Conservation (phyloP, 352 stramenopile species). For the Elongisporangium anandrum region DNA sequence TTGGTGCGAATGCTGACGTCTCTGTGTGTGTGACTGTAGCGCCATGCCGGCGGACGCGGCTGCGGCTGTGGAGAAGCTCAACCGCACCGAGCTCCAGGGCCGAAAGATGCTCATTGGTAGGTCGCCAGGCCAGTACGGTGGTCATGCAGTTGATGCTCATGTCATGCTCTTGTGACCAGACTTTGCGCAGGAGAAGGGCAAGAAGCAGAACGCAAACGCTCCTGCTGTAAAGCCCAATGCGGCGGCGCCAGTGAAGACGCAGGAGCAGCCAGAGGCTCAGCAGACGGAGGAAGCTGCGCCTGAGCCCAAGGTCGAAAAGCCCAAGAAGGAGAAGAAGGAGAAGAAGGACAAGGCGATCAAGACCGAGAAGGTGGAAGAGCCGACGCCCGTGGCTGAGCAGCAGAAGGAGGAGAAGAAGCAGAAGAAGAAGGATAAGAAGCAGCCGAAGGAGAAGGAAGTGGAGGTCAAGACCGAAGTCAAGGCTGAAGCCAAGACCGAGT, state of each 20-base stretch:
- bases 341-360: slow-evolving; percentile 13
- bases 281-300: slow-evolving; percentile 11
- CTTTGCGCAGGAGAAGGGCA: slow-evolving; percentile 68
- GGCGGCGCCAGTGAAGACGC: slow-evolving; percentile 2
- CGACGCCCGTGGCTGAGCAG: slow-evolving; percentile 8
- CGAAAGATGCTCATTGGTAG: slow-evolving; percentile 79
- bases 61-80: slow-evolving; percentile 67
- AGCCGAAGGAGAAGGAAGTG: slow-evolving; percentile 6
- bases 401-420: slow-evolving; percentile 24
- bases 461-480: slow-evolving; percentile 3
- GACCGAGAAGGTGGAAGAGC: slow-evolving; percentile 4
- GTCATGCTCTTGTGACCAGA: slow-evolving; percentile 24
- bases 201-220: slow-evolving; percentile 10
- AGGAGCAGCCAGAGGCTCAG: slow-evolving; percentile 11
- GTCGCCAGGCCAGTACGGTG: too few species aligned
- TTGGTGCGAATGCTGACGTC: not conserved
- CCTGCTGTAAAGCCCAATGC: not conserved
- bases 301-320: slow-evolving; percentile 8
- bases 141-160: not conserved
- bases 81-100: slow-evolving; percentile 70
- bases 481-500: slow-evolving; percentile 9
- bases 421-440: slow-evolving; percentile 6
- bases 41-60: slow-evolving; percentile 68
- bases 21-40: slow-evolving; percentile 19
- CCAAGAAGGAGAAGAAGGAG: slow-evolving; percentile 12